Evolutionary conservation across 768 basidiomycete genomes (phyloP), one percentile per base, ranked within the genome.

Genomic region (Mycena olivaceomarginata): DNA sequence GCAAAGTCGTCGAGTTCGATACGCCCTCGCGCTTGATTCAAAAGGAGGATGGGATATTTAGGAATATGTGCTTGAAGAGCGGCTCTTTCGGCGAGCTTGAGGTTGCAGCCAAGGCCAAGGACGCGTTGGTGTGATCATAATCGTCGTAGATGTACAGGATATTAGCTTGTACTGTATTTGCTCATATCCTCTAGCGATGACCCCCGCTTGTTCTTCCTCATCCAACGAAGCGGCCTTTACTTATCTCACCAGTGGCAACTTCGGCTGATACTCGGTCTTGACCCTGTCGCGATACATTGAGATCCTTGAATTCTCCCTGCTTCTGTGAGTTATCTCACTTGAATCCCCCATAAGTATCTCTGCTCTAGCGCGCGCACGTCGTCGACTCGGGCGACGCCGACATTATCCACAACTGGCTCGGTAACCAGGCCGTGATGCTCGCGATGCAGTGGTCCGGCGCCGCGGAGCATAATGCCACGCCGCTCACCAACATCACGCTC

Each of bases 401-500:
- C 76, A 90, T 90, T 71, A 89, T 86, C 76, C 89, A 88, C 70
- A 90, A 89, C 77, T 90, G 89, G 89, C 79, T 89, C 4, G 89
- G 89, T 18, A 85, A 83, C 2, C 86, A 89, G 70, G 88, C 86
- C 86, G 85, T 86, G 7, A 85, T 87, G 11, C 81, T 86, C 0
- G 85, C 88, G 0, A 89, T 90, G 88, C 79, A 87, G 25, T 90
- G 89, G 89, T 86, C 82, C 67, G 89, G 89, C 10, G 87, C 88
- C 72, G 82, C 78, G 67, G 82, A 74, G 69, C 85, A 85, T 11
- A 86, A 88, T 25, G 82, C 82, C 2, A 84, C 85, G 0, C 84
- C 85, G 0, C 85, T 90, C 68, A 87, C 77, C 6, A 93, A 93
- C 77, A 92, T 94, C 85, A 93, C 92, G 0, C 88, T 94, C 37